Evolutionary conservation across 805 yeast species (phyloP).

Genomic region (Clavispora carvajalis): DNA sequence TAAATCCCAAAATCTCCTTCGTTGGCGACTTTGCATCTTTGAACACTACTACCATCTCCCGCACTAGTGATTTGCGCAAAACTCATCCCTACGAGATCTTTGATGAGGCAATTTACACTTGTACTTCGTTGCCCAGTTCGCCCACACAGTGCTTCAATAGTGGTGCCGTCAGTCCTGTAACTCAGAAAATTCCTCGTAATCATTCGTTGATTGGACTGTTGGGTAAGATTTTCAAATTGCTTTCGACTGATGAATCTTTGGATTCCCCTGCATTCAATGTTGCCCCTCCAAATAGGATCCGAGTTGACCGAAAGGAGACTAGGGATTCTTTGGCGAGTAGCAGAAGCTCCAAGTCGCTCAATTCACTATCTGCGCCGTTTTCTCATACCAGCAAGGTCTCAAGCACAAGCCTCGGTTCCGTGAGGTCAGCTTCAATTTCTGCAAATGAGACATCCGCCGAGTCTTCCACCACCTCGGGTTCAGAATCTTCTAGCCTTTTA

Average conservation of each 20-base stretch:
- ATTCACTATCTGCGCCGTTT: constrained; percentile 31
- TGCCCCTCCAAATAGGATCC: constrained; percentile 8
- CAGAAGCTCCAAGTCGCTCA: constrained; percentile 30
- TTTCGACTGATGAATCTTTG: constrained; percentile 27
- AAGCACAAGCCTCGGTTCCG: constrained; percentile 35
- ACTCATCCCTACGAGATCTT: constrained; percentile 59
- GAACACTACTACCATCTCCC: constrained; percentile 14
- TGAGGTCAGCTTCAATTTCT: constrained; percentile 32
- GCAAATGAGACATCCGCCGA: constrained; percentile 29
- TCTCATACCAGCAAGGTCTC: constrained; percentile 30
- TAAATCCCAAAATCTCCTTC: constrained; percentile 21
- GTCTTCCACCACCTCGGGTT: constrained; percentile 28
- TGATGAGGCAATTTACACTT: constrained; percentile 57
- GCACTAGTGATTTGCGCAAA: constrained; percentile 37
- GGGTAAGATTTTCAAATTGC: constrained; percentile 26
- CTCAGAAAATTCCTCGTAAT: constrained; percentile 26
- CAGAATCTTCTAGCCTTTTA: constrained; percentile 18
- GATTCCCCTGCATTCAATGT: constrained; percentile 4
- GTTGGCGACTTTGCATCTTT: constrained; percentile 4
- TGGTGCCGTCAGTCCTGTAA: not conserved
- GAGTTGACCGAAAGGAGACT: constrained; percentile 2
- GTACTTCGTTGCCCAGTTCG: constrained; percentile 18
- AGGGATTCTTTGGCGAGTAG: constrained; percentile 2
- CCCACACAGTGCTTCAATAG: constrained; percentile 4
- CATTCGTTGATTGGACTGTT: constrained; percentile 33